These are phyloP conservation scores for Amniculicola lignicola DNA, from an alignment of 495 filamentous ascomycete species.

Conservation along the genomic window DNA sequence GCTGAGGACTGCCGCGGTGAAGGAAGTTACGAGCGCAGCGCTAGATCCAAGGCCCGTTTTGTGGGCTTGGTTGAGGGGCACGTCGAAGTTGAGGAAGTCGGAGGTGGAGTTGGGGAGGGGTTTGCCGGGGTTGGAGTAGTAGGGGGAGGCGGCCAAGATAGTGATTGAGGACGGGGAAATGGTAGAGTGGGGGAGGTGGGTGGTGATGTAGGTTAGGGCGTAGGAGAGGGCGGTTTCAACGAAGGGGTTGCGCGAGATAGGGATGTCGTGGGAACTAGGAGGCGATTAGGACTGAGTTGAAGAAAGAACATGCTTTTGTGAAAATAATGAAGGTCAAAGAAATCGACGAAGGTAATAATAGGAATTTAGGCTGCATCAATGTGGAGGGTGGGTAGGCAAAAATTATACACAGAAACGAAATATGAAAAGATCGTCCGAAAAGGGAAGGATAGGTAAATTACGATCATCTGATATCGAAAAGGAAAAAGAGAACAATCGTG, in stretches of 20 bases:
- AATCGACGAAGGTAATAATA: background rate
- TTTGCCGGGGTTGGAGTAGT: constrained; percentile 75
- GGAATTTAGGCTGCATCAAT: background rate
- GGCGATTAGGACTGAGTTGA: background rate
- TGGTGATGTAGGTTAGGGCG: constrained; percentile 73
- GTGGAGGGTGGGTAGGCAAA: background rate
- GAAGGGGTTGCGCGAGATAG: constrained; percentile 67
- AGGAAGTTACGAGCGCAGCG: constrained; percentile 87
- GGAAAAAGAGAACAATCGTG: background rate
- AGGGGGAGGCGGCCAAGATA: constrained; percentile 91
- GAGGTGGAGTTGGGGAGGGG: constrained; percentile 33
- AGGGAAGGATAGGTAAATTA: too few relatives aligned
- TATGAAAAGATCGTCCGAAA: background rate
- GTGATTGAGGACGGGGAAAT: constrained; percentile 71
- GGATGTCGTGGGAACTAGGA: constrained; percentile 22
- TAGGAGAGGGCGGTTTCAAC: constrained; percentile 88
- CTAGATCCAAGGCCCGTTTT: constrained; percentile 97
- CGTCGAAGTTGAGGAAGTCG: constrained; percentile 74
- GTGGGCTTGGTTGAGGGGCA: constrained; percentile 73
- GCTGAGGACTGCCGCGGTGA: constrained; percentile 75
- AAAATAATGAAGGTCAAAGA: background rate
- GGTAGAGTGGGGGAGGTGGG: constrained; percentile 49
- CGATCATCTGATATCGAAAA: too few relatives aligned
- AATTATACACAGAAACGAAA: background rate
- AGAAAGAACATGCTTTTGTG: too few relatives aligned